Base-by-base conservation (phyloP, 176 grass and related monocot genomes). In the Aegilops sharonensis region DNA sequence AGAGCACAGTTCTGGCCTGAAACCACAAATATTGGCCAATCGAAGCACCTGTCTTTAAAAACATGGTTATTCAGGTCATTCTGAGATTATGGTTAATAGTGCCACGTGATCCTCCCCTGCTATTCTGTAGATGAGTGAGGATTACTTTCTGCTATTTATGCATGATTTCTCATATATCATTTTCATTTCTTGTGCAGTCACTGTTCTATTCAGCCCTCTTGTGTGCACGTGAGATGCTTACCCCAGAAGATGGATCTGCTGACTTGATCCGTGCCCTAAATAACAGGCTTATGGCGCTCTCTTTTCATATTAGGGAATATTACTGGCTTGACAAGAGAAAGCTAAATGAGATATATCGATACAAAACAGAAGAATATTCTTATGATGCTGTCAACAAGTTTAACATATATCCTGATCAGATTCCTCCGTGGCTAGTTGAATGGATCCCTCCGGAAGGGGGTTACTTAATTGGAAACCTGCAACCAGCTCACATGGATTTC, bases 401-500 rank as follows among this genome's bases (percentile, higher is more conserved):
- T 30, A 97, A 97, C 86, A 97, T 97, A 81, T 97, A 97, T 72
- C 95, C 95, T 72, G 90, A 92, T 83, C 94, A 94, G 83, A 90
- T 97, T 64, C 87, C 94, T 85, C 87, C 92, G 57, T 97, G 94
- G 94, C 68, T 97, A 88, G 92, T 92, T 61, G 94, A 97, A 79
- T 94, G 94, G 94, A 92, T 97, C 83, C 92, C 92, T 68, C 75
- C 68, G 64, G 94, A 92, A 78, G 94, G 94, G 14, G 94, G 94
- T n/a, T 97, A 92, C 82, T 91, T 97, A 25, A 97, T 97, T 29
- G 94, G 94, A 85, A 97, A 97, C 83, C 87, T 97, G 79, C 92
- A 97, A 74, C 90, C 94, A 43, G 94, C 94, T 63, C 94, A 97
- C 77, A 97, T 97, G 90, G 94, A 97, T 91, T 97, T 97, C 40